These are phyloP conservation scores for Acorus gramineus DNA, from an alignment of 106 monocot species.

Conservation along the genomic window DNA sequence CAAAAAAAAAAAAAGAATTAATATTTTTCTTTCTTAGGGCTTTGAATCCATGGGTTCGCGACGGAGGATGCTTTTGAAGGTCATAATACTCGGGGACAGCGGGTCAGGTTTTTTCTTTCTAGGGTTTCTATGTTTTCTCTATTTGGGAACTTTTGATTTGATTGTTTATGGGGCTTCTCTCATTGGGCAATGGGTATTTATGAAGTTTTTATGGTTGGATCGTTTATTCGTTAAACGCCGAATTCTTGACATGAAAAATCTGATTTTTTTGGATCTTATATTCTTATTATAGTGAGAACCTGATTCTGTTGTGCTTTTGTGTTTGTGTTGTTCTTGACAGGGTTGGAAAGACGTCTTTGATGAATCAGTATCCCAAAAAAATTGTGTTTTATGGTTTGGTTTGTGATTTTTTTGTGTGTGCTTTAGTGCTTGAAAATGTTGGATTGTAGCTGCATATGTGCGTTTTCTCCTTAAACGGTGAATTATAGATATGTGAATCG, in stretches of 20 bases:
- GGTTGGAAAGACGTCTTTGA: slow-evolving; percentile 87
- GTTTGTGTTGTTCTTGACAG: slow-evolving; percentile 6
- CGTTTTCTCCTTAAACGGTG: slow-evolving; percentile 2
- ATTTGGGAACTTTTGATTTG: background rate
- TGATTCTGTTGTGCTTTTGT: background rate
- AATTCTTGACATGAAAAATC: background rate
- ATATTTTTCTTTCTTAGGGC: background rate
- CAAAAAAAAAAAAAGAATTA: background rate
- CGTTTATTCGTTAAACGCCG: too few relatives aligned
- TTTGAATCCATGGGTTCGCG: slow-evolving; percentile 64
- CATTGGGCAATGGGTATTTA: background rate
- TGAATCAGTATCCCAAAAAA: slow-evolving; percentile 51
- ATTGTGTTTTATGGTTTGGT: slow-evolving; percentile 7
- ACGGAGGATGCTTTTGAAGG: slow-evolving; percentile 89
- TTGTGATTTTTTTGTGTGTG: background rate
- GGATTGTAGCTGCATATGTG: background rate
- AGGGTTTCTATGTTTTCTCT: too few relatives aligned
- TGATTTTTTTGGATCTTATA: background rate
- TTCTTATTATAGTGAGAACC: background rate
- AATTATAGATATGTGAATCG: slow-evolving; percentile 63
- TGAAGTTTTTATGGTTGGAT: background rate
- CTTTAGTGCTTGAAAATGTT: background rate
- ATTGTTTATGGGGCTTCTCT: background rate
- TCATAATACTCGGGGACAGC: slow-evolving; percentile 97
- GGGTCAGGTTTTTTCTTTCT: slow-evolving; percentile 33